These are phyloP conservation scores for Hygrocybe punicea DNA, from an alignment of 768 basidiomycete species.

Conservation along the genomic window DNA sequence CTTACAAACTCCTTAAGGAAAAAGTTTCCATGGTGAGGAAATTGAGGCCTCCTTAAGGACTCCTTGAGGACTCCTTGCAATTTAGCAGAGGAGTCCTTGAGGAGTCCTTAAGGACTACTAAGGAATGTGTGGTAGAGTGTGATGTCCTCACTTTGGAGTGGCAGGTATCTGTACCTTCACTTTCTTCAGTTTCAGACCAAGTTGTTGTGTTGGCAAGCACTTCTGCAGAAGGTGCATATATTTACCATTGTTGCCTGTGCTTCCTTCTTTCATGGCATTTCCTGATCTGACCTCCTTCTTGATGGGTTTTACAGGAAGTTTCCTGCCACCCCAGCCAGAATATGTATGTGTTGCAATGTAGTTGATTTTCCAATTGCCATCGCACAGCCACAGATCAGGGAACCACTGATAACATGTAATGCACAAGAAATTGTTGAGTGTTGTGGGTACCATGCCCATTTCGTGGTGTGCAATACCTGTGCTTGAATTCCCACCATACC, in stretches of 20 bases:
- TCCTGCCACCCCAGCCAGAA: constrained; percentile 2
- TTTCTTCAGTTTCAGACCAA: not conserved
- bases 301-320: not conserved
- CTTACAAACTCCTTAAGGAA: too few relatives aligned
- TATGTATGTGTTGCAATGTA: constrained; percentile 7
- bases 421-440: not conserved
- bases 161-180: too few relatives aligned
- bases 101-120: too few relatives aligned
- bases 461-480: not conserved
- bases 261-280: not conserved
- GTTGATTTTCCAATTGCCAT: constrained; percentile 11
- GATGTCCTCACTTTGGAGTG: too few relatives aligned
- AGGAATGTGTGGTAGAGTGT: too few relatives aligned
- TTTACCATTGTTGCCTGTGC: too few relatives aligned
- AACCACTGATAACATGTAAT: not conserved
- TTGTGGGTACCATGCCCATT: not conserved
- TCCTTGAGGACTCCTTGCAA: too few relatives aligned
- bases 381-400: constrained; percentile 9
- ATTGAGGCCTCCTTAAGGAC: too few relatives aligned
- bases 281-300: not conserved
- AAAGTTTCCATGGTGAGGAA: too few relatives aligned
- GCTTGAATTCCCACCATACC: too few relatives aligned
- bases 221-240: not conserved
- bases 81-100: too few relatives aligned
- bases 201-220: not conserved